These are phyloP conservation scores for Hymenotorrendiella dingleyae DNA, from an alignment of 2,329 filamentous ascomycete genomes.

Conservation along the genomic window DNA sequence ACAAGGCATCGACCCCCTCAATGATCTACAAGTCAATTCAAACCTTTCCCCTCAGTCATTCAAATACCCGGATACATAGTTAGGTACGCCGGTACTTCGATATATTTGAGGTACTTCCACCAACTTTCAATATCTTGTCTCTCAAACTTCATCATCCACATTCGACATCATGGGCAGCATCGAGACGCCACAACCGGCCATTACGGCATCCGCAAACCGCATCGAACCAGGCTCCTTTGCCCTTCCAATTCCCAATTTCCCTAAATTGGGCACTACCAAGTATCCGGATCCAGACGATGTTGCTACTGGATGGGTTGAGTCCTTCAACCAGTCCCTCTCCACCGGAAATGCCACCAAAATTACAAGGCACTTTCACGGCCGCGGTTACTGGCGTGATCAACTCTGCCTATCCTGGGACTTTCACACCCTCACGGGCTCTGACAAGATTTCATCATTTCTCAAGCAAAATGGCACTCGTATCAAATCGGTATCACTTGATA, in stretches of 20 bases:
- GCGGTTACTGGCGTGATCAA: slow-evolving; percentile 54
- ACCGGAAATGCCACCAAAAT: slow-evolving; percentile 32
- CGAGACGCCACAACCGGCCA: slow-evolving; percentile 1
- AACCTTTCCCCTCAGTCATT: too few relatives aligned
- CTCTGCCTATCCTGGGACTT: slow-evolving; percentile 52
- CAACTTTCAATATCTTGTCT: too few relatives aligned
- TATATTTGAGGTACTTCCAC: too few relatives aligned
- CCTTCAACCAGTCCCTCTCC: slow-evolving; percentile 35
- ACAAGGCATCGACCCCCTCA: too few relatives aligned
- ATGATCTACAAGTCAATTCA: too few relatives aligned
- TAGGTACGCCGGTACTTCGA: too few relatives aligned
- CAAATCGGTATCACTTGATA: slow-evolving; percentile 34
- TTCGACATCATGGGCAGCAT: slow-evolving; percentile 22
- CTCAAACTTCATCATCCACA: too few relatives aligned
- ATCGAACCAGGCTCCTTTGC: slow-evolving; percentile 24
- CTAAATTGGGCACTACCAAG: slow-evolving; percentile 5
- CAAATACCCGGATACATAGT: too few relatives aligned
- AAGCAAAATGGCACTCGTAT: slow-evolving; percentile 24
- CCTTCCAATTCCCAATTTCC: slow-evolving; percentile 17
- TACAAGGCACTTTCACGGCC: slow-evolving; percentile 36
- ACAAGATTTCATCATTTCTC: slow-evolving; percentile 32
- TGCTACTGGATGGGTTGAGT: slow-evolving; percentile 13
- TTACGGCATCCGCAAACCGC: slow-evolving; percentile 17
- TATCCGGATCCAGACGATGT: slow-evolving; percentile 11
- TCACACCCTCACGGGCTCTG: slow-evolving; percentile 41